Percentiles rank a stretch among this genome's conserved stretches.
Conservation (phyloP, 192 early-diverging fungal species). For the Backusella circina region DNA sequence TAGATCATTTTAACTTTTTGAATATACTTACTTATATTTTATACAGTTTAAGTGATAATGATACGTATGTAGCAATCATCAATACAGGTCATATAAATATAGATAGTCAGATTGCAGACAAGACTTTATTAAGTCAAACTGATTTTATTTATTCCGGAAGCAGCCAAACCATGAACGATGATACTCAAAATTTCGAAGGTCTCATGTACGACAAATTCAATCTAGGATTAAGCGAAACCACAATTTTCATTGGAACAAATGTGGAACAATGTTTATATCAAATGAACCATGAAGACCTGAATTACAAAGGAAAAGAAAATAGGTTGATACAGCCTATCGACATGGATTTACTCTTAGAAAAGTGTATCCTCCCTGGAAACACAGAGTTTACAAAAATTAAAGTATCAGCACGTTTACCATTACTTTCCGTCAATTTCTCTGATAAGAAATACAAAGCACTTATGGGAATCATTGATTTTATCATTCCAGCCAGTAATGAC, state of each 20-base stretch:
- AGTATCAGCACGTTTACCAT: conserved; percentile 63
- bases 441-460: conserved; percentile 80
- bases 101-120: conserved; percentile 66
- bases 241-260: conserved; percentile 63
- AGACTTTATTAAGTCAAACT: conserved; percentile 53
- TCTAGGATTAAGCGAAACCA: conserved; percentile 60
- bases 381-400: conserved; percentile 63
- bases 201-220: conserved; percentile 82
- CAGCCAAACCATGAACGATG: conserved; percentile 52
- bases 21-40: not conserved
- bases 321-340: conserved; percentile 71
- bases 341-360: conserved; percentile 61
- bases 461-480: conserved; percentile 68
- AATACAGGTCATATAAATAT: conserved; percentile 81
- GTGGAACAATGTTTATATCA: conserved; percentile 14
- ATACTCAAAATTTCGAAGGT: conserved; percentile 58
- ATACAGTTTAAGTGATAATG: conserved; percentile 35
- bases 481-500: conserved; percentile 33
- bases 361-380: conserved; percentile 70
- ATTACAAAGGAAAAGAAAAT: not conserved
- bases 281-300: conserved; percentile 23
- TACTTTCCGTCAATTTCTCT: conserved; percentile 74
- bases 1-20: not conserved
- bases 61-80: conserved; percentile 61
- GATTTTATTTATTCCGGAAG: conserved; percentile 9